Percentiles rank a stretch among this genome's conserved stretches.
Evolutionary conservation across 2,329 filamentous ascomycete genomes (phyloP).

Genomic region (Verticillium longisporum): DNA sequence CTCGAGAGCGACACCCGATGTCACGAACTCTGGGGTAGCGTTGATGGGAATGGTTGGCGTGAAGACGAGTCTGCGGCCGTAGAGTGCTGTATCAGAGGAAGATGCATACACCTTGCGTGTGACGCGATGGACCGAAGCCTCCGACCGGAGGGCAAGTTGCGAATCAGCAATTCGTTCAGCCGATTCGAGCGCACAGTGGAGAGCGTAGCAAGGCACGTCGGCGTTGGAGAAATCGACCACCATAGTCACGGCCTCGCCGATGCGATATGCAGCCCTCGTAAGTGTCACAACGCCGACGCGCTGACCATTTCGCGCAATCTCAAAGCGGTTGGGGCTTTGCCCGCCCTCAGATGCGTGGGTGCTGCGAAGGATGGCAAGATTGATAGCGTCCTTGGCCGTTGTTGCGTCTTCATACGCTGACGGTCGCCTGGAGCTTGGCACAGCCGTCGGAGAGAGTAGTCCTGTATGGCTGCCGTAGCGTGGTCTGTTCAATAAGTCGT

Average conservation of each 20-base stretch:
- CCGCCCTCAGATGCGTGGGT: slow-evolving; percentile 61
- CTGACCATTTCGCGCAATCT: slow-evolving; percentile 86
- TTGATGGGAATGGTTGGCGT: slow-evolving; percentile 73
- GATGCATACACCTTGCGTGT: slow-evolving; percentile 76
- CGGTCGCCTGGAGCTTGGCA: slow-evolving; percentile 45
- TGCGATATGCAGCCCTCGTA: slow-evolving; percentile 77
- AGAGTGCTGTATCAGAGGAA: slow-evolving; percentile 76
- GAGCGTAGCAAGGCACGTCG: slow-evolving; percentile 75
- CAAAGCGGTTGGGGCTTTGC: slow-evolving; percentile 85
- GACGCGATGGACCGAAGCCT: slow-evolving; percentile 78
- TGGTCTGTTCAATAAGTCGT: slow-evolving; percentile 61
- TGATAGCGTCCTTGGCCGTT: slow-evolving; percentile 77
- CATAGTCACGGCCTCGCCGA: slow-evolving; percentile 81
- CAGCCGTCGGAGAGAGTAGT: slow-evolving; percentile 66
- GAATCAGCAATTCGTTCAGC: slow-evolving; percentile 70
- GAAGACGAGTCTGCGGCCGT: slow-evolving; percentile 72
- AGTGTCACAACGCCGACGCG: slow-evolving; percentile 88
- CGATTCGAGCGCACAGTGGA: slow-evolving; percentile 80
- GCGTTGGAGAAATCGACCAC: slow-evolving; percentile 77
- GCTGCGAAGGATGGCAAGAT: slow-evolving; percentile 81
- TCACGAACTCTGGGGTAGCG: slow-evolving; percentile 87
- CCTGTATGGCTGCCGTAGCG: slow-evolving; percentile 47
- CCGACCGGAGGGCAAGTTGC: slow-evolving; percentile 74
- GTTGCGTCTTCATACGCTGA: slow-evolving; percentile 49
- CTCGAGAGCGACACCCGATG: slow-evolving; percentile 76